These are phyloP conservation scores for Firmiana major DNA, from an alignment of 345 rosid species.

Conservation along the genomic window DNA sequence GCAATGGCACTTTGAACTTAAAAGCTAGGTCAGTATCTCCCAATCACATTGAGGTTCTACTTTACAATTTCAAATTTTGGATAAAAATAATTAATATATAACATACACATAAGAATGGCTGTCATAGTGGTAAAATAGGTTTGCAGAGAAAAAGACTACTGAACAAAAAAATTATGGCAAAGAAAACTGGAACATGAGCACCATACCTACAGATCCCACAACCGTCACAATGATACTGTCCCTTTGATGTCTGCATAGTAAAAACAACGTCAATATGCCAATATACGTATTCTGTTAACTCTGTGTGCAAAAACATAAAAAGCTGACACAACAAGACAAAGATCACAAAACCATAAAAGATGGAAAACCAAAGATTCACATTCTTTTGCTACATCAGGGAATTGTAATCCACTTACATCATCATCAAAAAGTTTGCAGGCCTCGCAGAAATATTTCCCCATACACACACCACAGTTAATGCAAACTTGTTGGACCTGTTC, in stretches of 20 bases:
- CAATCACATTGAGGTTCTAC: background rate
- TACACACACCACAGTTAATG: slow-evolving; percentile 74
- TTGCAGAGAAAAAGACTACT: too few relatives aligned
- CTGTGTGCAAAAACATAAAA: background rate
- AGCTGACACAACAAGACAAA: background rate
- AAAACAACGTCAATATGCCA: background rate
- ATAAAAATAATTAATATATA: background rate
- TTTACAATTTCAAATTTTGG: background rate
- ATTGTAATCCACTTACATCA: slow-evolving; percentile 49
- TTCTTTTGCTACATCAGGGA: background rate
- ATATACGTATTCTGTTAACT: background rate
- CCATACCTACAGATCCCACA: slow-evolving; percentile 95
- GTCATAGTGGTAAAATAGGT: background rate
- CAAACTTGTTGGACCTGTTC: slow-evolving; percentile 65
- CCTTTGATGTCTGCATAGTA: slow-evolving; percentile 58
- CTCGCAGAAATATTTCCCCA: slow-evolving; percentile 78
- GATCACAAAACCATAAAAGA: background rate
- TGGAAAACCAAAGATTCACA: background rate
- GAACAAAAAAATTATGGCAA: background rate
- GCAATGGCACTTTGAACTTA: background rate
- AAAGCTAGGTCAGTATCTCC: background rate
- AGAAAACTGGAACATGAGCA: background rate
- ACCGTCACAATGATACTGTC: slow-evolving; percentile 78
- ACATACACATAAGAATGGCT: background rate
- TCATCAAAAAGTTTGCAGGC: slow-evolving; percentile 83